Evolutionary conservation across 108 stramenopile genomes (phyloP), one percentile per base, ranked within the genome.

Genomic region (Pseudonitzschia pungens): DNA sequence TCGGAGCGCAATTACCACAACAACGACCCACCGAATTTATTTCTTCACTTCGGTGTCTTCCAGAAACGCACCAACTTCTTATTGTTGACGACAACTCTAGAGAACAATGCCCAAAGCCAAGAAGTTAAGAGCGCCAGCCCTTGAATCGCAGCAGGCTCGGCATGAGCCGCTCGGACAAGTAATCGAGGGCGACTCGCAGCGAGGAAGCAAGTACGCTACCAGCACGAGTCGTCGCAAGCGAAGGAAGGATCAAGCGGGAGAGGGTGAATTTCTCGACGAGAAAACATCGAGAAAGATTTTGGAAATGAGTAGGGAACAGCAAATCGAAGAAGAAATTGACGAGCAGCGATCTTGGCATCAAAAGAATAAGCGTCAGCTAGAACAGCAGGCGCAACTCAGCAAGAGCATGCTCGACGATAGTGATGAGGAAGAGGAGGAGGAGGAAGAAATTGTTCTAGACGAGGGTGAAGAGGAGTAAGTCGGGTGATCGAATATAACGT

Each of bases 131-230:
- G 75, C 85, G 7, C 63, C 74, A 4, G 85, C 85, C 3, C 63
- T 88, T 22, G 68, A 28, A 1, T 73, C 69, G 9, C 72, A 84
- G 63, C 27, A 68, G 52, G 82, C 64, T 16, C 83, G 90, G 0
- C 94, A 95, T 70, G 91, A 91, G 20, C 94, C 94, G 1, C 75
- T 95, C 4, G 94, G 94, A 43, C 94, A 96, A 75, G 83, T 84
- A 20, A 91, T 93, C 63, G 80, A 83, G 70, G 84, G 89, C 57
- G 95, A 92, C 81, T 68, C 65, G 55, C 77, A 89, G 56, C 82
- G 88, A 26, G 80, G 74, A 50, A 92, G 91, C 60, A 91, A 81
- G 71, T 92, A 91, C 32, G 73, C 86, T 27, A 73, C 69, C 62
- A 73, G 48, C 53, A 73, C 79, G 16, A 63, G 74, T 28, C 73